These are phyloP conservation scores for Euphorbia tirucalli DNA, from an alignment of 345 rosid species.

Conservation along the genomic window DNA sequence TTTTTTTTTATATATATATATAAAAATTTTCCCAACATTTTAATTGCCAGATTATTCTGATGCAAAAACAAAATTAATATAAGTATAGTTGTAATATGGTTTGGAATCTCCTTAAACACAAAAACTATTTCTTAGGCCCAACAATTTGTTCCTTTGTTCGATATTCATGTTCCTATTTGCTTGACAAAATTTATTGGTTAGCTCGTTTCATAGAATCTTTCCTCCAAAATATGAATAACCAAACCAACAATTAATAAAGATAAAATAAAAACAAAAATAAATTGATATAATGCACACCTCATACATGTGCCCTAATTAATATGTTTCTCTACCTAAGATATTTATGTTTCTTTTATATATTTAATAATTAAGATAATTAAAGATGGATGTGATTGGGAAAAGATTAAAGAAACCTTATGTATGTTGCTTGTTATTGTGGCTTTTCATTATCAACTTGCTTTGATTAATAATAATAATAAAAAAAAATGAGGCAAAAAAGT, in stretches of 20 bases:
- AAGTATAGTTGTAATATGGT: neutral
- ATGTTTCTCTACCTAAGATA: neutral
- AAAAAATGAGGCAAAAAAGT: slow-evolving; percentile 23
- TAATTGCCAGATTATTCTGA: too few species aligned
- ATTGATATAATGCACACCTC: neutral
- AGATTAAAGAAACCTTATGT: neutral
- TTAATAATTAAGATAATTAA: neutral
- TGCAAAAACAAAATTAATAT: too few species aligned
- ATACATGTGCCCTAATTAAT: slow-evolving; percentile 12
- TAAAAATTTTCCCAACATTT: too few species aligned
- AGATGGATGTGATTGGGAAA: neutral
- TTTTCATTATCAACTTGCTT: slow-evolving; percentile 35
- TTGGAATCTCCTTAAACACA: neutral
- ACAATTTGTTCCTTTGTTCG: neutral
- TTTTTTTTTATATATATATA: too few species aligned
- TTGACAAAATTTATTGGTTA: neutral
- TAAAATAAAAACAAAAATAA: neutral
- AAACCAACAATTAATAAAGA: too few species aligned
- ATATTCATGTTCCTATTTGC: neutral
- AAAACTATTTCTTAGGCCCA: neutral
- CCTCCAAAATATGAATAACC: neutral
- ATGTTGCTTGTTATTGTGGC: slow-evolving; percentile 27
- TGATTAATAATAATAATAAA: too few species aligned
- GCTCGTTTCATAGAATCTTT: neutral
- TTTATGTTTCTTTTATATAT: neutral